A percentile compares a stretch with the other conserved stretches of the same genome.
Conservation (phyloP, 441 rosid species). For the Flueggea neowawraea region DNA sequence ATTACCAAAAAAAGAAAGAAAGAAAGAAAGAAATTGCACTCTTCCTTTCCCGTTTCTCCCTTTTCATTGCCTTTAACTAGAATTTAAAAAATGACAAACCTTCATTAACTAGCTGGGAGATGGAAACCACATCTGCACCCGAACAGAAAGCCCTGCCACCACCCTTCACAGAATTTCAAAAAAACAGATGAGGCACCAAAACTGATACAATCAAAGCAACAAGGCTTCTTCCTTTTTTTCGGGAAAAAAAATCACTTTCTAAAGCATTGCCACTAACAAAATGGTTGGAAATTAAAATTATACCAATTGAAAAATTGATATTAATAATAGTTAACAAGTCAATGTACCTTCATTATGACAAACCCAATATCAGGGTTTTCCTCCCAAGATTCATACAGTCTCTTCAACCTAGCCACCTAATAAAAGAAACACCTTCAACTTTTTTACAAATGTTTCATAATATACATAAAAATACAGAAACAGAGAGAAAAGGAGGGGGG, state of each 20-base stretch:
- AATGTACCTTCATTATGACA: constrained; percentile 79
- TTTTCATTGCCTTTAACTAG: neutral
- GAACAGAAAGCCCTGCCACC: constrained; percentile 84
- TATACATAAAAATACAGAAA: neutral
- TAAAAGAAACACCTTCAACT: neutral
- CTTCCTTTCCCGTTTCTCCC: neutral
- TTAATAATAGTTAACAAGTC: neutral
- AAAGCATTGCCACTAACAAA: neutral
- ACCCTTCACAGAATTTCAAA: constrained; percentile 58
- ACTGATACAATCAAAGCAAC: constrained; percentile 10
- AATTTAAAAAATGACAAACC: constrained; percentile 33
- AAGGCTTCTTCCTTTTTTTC: neutral
- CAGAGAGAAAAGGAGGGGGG: neutral
- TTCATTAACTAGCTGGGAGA: constrained; percentile 51
- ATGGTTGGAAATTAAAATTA: no score
- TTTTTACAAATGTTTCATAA: neutral
- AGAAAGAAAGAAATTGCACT: no score
- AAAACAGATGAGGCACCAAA: constrained; percentile 24
- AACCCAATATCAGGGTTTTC: constrained; percentile 86
- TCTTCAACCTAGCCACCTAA: constrained; percentile 66
- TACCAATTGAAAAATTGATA: neutral
- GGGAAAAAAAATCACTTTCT: neutral
- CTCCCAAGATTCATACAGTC: constrained; percentile 94
- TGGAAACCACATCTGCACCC: constrained; percentile 72
- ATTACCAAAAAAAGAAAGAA: no score